A percentile compares a stretch with the other conserved stretches of the same genome.
These are phyloP conservation scores for Pterula multifida DNA, from an alignment of 1,284 basidiomycete species.

Conservation along the genomic window DNA sequence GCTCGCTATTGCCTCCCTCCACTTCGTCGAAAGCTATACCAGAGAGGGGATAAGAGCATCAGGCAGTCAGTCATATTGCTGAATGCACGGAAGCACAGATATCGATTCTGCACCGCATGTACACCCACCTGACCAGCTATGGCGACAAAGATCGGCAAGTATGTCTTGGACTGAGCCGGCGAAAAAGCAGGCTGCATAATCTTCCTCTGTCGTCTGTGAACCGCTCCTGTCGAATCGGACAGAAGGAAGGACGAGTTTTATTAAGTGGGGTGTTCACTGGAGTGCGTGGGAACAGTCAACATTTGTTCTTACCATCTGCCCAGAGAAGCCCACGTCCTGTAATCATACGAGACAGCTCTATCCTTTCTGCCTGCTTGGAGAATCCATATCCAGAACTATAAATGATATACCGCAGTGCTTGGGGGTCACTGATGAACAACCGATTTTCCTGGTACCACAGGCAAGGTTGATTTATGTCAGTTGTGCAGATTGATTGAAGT, in stretches of 20 bases:
- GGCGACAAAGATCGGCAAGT: conserved; percentile 22
- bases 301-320: conserved; percentile 24
- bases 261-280: neutral
- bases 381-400: conserved; percentile 26
- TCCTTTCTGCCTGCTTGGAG: conserved; percentile 22
- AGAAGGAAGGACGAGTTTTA: neutral
- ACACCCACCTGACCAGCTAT: conserved; percentile 19
- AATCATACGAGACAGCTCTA: conserved; percentile 18
- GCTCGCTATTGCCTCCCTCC: conserved; percentile 27
- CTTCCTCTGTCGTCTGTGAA: conserved; percentile 30
- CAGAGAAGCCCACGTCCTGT: conserved; percentile 25
- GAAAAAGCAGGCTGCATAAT: conserved; percentile 33
- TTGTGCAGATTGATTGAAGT: neutral
- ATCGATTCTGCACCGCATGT: neutral
- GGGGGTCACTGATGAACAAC: conserved; percentile 23
- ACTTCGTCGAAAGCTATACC: conserved; percentile 29
- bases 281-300: too few relatives aligned
- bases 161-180: conserved; percentile 23
- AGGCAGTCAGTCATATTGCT: neutral
- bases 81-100: neutral
- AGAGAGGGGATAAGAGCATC: neutral
- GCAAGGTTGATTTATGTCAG: neutral
- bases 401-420: conserved; percentile 28
- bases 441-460: conserved; percentile 13
- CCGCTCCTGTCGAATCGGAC: conserved; percentile 21